Conservation (phyloP, 169 alveolate genomes). For the Plasmodium fragile region DNA sequence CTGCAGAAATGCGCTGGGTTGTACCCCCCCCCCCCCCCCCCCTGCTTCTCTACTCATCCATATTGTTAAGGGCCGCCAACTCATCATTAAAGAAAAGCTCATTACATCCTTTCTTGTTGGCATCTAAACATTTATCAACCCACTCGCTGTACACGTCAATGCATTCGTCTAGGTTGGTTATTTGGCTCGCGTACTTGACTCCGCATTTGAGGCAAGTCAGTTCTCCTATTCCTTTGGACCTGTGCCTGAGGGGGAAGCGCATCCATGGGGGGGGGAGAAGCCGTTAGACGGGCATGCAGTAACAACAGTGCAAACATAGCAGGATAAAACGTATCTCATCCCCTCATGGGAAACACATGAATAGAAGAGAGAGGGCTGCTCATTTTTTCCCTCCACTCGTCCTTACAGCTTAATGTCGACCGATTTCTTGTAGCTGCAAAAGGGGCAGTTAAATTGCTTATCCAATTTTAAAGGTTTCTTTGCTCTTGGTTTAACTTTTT, state of each 20-base stretch:
- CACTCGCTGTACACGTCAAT: conserved; percentile 93
- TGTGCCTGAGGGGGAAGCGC: conserved; percentile 17
- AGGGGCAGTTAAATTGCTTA: conserved; percentile 95
- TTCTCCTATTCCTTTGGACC: conserved; percentile 77
- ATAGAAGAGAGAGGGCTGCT: neutral
- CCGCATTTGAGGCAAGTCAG: conserved; percentile 92
- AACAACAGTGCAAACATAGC: neutral
- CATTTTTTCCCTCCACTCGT: neutral
- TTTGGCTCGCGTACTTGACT: conserved; percentile 85
- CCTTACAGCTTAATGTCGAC: conserved; percentile 91
- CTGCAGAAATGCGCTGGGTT: neutral
- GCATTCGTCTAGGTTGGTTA: conserved; percentile 89
- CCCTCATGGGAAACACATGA: neutral
- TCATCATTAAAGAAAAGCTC: conserved; percentile 67
- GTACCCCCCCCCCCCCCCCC: too few relatives aligned
- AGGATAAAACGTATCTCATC: neutral
- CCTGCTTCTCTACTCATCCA: conserved; percentile 2
- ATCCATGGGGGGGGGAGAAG: neutral
- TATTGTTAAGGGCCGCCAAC: conserved; percentile 11
- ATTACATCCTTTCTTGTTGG: conserved; percentile 66
- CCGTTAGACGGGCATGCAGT: neutral
- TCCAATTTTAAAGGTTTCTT: conserved; percentile 90
- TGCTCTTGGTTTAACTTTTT: conserved; percentile 81
- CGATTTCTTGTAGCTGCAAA: conserved; percentile 93
- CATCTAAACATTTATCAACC: conserved; percentile 93